Base-by-base conservation (phyloP, 495 filamentous ascomycete genomes). In the Penicillium nucicola region DNA sequence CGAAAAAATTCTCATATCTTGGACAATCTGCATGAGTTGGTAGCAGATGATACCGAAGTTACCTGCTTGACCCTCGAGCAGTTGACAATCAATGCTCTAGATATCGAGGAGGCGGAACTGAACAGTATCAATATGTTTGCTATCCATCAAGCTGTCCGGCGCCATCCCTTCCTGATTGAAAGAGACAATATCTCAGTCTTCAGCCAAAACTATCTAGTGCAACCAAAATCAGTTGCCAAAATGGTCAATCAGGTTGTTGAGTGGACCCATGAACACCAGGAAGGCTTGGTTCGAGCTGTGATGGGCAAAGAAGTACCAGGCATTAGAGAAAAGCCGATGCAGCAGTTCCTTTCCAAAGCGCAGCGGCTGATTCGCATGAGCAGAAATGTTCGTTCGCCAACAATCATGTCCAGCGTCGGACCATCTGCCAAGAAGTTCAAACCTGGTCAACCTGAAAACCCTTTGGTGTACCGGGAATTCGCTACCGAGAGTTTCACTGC, bases 331-430 rank as follows among this genome's bases (percentile, higher is more conserved):
- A 70, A 76, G 50, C 74, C 70, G 3, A 58, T 87, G 18, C 58
- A 77, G 19, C 48, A 59, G 3, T 96, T 97, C 60, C 53, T 90
- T 10, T 43, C 66, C 4, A 86, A 87, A 48, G 86, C 87, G 25
- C 82, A 77, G 36, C 65, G 65, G 5, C 59, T 88, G 18, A 86
- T 97, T 43, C 75, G 80, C 37, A 57, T 70, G n/a, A 91, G 84
- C 64, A 80, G 92, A 42, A 70, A 76, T 46, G 64, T 66, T 19
- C 83, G 90, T 10, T 67, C 77, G 4, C 81, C 84, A 47, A 85
- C 83, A 3, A 59, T 71, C 0, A 75, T 74, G 56, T 81, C 80
- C 23, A 77, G 70, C 13, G 64, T 86, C 8, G 78, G 76, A 5
- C 72, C 75, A 65, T 67, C 73, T 59, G 57, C 65, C 8, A 60